Evolutionary conservation across 2,329 filamentous ascomycete species (phyloP).

Genomic region (Ambrosiella cleistominuta): DNA sequence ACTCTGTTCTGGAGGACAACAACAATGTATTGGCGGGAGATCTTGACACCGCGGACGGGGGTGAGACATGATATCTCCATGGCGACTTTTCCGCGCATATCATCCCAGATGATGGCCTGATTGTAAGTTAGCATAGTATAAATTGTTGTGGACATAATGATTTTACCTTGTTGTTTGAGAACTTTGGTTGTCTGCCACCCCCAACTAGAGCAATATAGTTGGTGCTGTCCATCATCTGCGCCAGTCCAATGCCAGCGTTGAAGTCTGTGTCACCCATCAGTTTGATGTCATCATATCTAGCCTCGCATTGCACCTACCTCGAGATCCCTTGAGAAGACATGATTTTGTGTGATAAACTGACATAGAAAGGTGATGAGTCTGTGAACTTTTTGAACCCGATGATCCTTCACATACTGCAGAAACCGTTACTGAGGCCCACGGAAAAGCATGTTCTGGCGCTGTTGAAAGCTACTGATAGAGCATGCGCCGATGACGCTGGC

Average conservation of each 20-base stretch:
- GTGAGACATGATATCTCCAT: constrained; percentile 69
- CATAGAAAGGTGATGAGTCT: constrained; percentile 12
- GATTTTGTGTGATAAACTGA: constrained; percentile 57
- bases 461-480: constrained; percentile 75
- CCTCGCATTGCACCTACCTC: constrained; percentile 21
- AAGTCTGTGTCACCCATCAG: constrained; percentile 35
- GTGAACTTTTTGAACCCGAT: neutral
- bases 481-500: constrained; percentile 52
- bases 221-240: constrained; percentile 71
- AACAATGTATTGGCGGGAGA: constrained; percentile 59
- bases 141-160: neutral
- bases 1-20: constrained; percentile 70
- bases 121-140: neutral
- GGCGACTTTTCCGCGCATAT: constrained; percentile 52
- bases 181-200: constrained; percentile 70
- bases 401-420: constrained; percentile 46
- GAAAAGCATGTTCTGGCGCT: constrained; percentile 70
- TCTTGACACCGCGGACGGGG: constrained; percentile 59
- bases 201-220: constrained; percentile 83
- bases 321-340: constrained; percentile 46
- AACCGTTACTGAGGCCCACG: constrained; percentile 70
- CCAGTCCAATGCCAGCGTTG: constrained; percentile 64
- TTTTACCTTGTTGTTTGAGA: constrained; percentile 63
- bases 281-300: neutral
- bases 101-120: constrained; percentile 79